A percentile compares a stretch with the other conserved stretches of the same genome.
phyloP scores from a whole-genome alignment of 78 protist genomes.

The Chrysochromulina parva region DNA sequence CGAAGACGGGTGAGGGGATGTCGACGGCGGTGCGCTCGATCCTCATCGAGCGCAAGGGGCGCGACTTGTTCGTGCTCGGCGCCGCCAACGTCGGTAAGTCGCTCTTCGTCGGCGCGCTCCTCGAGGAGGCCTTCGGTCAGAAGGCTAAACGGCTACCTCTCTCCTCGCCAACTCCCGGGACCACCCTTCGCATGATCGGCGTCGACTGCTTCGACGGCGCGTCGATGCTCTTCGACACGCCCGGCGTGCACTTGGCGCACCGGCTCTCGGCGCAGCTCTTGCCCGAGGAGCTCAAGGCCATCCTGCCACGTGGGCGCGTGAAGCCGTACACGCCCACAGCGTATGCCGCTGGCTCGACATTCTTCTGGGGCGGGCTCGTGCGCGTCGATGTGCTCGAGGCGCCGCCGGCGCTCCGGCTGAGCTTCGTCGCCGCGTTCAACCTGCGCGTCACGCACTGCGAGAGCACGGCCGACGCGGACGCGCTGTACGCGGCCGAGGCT shows the following conservation, averaged over 20 bases:
- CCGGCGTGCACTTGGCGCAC: slow-evolving; percentile 14
- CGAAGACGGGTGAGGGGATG: neutral
- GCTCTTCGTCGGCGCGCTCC: neutral
- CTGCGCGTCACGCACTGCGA: neutral
- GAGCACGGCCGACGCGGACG: neutral
- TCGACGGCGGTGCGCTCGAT: neutral
- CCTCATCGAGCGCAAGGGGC: neutral
- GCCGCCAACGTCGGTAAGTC: slow-evolving; percentile 27
- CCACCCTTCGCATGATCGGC: neutral
- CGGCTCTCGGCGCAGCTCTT: neutral
- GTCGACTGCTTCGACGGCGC: neutral
- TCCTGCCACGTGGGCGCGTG: neutral
- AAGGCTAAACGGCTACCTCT: neutral
- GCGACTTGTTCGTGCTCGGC: slow-evolving; percentile 25
- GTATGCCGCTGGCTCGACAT: neutral
- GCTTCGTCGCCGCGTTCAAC: neutral
- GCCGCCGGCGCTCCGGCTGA: slow-evolving; percentile 7
- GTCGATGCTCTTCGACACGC: slow-evolving; percentile 6
- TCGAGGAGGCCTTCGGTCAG: neutral
- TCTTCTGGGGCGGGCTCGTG: slow-evolving; percentile 11
- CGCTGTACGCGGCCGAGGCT: neutral
- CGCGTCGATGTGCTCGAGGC: neutral
- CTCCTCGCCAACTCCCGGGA: slow-evolving; percentile 6
- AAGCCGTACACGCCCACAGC: neutral
- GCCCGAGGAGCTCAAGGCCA: neutral